Base-by-base conservation (phyloP, 805 yeast species). In the Zygosaccharomyces gambellarensis region DNA sequence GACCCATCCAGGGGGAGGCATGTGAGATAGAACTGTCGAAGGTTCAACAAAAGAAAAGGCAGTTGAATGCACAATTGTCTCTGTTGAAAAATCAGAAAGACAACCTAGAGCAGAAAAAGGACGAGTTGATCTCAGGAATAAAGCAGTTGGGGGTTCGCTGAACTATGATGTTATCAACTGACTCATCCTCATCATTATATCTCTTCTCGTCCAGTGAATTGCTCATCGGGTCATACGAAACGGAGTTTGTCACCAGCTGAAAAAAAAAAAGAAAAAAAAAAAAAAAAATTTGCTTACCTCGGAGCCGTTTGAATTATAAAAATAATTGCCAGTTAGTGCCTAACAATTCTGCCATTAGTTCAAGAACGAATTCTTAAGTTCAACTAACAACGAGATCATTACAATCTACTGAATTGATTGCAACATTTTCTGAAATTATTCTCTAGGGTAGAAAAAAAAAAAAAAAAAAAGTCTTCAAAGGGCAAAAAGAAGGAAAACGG, bases 301-400 rank as follows among this genome's bases (percentile, higher is more conserved):
- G 22, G 45, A 28, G 45, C 45, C 45, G 45, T 30, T 17, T 27
- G 31, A n/a, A 11, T 30, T 42, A 42, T 42, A 30, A 42, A 42
- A 46, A 38, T 28, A 39, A 17, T 29, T 31, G 30, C 14, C 10
- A 21, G 6, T 14, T 34, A 21, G 22, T 23, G 44, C 36, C 38
- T 31, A 23, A 23, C 19, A 8, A 19, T 11, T 14, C 9, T 21
- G 4, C 38, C 22, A 25, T 11, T 10, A 25, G 7, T 19, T 14
- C 23, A 19, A 30, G 29, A 30, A 34, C n/a, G 22, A 31, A 21
- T 17, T 43, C 29, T 56, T 61, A 63, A 61, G 67, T 61, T 58
- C 64, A 61, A 56, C 52, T 58, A 50, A 63, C 55, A 57, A 60
- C 67, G 67, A 63, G 50, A 28, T 17, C 10, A 7, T 34, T 34